These are phyloP conservation scores for Amanita pallidorosea DNA, from an alignment of 768 basidiomycete species.

Conservation along the genomic window DNA sequence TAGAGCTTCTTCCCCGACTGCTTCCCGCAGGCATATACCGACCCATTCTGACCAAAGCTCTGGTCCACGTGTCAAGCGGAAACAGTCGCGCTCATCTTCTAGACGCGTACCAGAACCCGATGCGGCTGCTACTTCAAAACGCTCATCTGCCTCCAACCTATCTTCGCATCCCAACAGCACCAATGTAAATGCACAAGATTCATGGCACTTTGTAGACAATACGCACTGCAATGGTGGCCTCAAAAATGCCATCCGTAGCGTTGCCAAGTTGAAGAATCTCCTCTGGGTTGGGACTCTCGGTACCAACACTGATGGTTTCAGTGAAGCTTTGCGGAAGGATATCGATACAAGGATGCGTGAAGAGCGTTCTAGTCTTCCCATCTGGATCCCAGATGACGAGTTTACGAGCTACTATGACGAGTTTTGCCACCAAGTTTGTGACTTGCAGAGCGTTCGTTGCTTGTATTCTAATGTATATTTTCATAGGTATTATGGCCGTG, in stretches of 20 bases:
- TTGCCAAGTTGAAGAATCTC: conserved; percentile 39
- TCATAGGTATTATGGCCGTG: conserved; percentile 74
- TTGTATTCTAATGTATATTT: conserved; percentile 9
- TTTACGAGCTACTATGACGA: conserved; percentile 77
- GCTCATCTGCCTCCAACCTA: not conserved
- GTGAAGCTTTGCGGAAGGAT: conserved; percentile 39
- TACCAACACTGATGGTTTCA: conserved; percentile 54
- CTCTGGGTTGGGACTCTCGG: conserved; percentile 69
- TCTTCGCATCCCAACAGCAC: not conserved
- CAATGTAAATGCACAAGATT: conserved; percentile 10
- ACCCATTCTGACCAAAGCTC: conserved; percentile 30
- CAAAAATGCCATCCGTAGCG: conserved; percentile 70
- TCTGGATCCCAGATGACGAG: conserved; percentile 77
- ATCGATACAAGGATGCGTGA: conserved; percentile 42
- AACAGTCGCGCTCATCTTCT: conserved; percentile 41
- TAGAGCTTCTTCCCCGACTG: conserved; percentile 8
- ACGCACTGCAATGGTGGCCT: conserved; percentile 75
- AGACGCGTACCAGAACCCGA: conserved; percentile 19
- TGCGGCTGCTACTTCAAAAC: conserved; percentile 12
- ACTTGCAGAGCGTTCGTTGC: not conserved
- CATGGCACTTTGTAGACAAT: conserved; percentile 44
- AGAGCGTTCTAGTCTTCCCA: conserved; percentile 31
- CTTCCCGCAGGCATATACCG: conserved; percentile 38
- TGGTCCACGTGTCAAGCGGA: conserved; percentile 35
- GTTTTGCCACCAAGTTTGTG: conserved; percentile 66